Percentiles rank a stretch among this genome's conserved stretches.
Evolutionary conservation across 331 rosid genomes (phyloP).

Genomic region (Phaseolus coccineus): DNA sequence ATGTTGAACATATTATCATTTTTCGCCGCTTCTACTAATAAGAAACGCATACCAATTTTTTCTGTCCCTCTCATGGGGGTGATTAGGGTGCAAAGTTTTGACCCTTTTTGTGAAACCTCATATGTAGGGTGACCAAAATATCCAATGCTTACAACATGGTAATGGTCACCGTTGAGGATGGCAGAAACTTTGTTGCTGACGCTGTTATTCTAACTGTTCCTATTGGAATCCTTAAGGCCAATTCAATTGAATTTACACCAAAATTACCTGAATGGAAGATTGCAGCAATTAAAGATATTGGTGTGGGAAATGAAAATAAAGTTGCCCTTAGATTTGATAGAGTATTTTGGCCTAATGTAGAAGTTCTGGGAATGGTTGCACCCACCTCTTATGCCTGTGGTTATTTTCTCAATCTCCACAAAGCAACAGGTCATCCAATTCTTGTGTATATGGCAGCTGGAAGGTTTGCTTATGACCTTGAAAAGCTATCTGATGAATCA

Average conservation of each 20-base stretch:
- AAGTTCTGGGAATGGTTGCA: constrained; percentile 71
- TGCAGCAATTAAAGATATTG: constrained; percentile 72
- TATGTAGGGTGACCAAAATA: constrained; percentile 69
- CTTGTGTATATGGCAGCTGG: constrained; percentile 85
- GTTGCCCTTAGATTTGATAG: constrained; percentile 63
- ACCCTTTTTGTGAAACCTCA: constrained; percentile 27
- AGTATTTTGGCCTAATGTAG: constrained; percentile 81
- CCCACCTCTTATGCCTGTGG: constrained; percentile 74
- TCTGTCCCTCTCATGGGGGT: background rate
- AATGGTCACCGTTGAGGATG: constrained; percentile 67
- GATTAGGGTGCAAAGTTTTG: constrained; percentile 14
- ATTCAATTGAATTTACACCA: constrained; percentile 68
- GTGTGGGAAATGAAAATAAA: constrained; percentile 83
- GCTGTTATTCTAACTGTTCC: constrained; percentile 76
- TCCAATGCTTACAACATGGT: constrained; percentile 63
- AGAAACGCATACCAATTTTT: constrained; percentile 14
- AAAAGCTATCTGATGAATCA: constrained; percentile 57
- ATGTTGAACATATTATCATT: background rate
- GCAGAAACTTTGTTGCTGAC: constrained; percentile 64
- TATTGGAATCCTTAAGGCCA: constrained; percentile 75
- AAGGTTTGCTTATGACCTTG: constrained; percentile 78
- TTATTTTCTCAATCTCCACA: constrained; percentile 83
- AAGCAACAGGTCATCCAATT: constrained; percentile 77
- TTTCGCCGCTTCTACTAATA: background rate
- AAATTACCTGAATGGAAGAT: constrained; percentile 72